phyloP scores from a whole-genome alignment of 805 yeast species.

The Zygosaccharomyces gambellarensis region DNA sequence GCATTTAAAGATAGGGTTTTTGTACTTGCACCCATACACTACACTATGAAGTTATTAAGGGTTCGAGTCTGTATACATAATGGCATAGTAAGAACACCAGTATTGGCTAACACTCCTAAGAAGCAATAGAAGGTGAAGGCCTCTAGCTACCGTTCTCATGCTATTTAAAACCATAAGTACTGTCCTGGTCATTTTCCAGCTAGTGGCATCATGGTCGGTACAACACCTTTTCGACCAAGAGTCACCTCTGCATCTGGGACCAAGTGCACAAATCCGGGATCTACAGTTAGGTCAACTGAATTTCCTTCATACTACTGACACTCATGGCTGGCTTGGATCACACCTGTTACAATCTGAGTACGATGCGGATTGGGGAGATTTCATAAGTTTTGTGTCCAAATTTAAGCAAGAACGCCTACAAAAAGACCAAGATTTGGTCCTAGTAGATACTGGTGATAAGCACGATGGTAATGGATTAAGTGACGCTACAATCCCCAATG shows the following conservation, averaged over 20 bases:
- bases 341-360: conserved; percentile 74
- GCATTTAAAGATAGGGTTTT: too few relatives aligned
- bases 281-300: conserved; percentile 68
- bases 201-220: not conserved
- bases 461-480: conserved; percentile 92
- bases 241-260: not conserved
- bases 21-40: too few relatives aligned
- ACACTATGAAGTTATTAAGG: too few relatives aligned
- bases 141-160: not conserved
- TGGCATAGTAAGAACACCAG: not conserved
- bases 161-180: not conserved
- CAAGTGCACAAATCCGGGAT: conserved; percentile 36
- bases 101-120: not conserved
- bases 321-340: conserved; percentile 96
- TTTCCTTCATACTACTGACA: conserved; percentile 91
- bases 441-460: conserved; percentile 87
- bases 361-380: conserved; percentile 91
- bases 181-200: not conserved
- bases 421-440: conserved; percentile 54
- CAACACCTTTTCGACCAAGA: conserved; percentile 10
- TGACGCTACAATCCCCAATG: conserved; percentile 74
- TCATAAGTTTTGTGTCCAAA: conserved; percentile 58
- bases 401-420: conserved; percentile 36
- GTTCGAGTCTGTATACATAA: too few relatives aligned
- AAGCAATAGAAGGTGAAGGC: not conserved